phyloP scores from a whole-genome alignment of 192 early-diverging fungal genomes.

The Podila clonocystis region DNA sequence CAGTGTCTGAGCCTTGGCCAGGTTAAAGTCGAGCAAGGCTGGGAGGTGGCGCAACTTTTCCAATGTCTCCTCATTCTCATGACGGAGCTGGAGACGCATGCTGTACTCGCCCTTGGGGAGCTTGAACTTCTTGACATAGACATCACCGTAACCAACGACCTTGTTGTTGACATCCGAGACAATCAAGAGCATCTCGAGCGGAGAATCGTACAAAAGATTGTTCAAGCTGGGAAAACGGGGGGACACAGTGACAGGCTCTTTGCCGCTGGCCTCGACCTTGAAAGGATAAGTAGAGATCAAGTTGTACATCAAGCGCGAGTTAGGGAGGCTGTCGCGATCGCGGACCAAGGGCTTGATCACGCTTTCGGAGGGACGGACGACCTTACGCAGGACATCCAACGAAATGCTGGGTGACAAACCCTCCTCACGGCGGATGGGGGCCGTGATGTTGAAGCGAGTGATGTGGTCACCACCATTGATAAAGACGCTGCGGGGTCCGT shows the following conservation, averaged over 20 bases:
- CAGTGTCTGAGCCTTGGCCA: conserved; percentile 65
- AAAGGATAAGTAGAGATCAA: conserved; percentile 82
- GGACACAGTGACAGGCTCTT: conserved; percentile 61
- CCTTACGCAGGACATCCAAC: conserved; percentile 70
- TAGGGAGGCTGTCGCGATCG: conserved; percentile 82
- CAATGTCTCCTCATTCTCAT: conserved; percentile 72
- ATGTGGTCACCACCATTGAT: conserved; percentile 58
- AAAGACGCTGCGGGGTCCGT: conserved; percentile 51
- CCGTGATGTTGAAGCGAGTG: conserved; percentile 75
- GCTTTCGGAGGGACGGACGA: conserved; percentile 72
- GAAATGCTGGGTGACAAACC: conserved; percentile 62
- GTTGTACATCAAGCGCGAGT: conserved; percentile 72
- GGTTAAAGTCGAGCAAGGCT: conserved; percentile 70
- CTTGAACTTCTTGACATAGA: conserved; percentile 76
- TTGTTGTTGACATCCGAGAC: conserved; percentile 88
- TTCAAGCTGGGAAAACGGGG: conserved; percentile 69
- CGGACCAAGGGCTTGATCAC: conserved; percentile 68
- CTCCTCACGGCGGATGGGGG: conserved; percentile 80
- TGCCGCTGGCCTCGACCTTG: conserved; percentile 62
- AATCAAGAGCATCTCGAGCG: conserved; percentile 72
- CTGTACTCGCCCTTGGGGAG: conserved; percentile 88
- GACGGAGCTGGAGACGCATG: conserved; percentile 81
- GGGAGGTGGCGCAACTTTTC: conserved; percentile 76
- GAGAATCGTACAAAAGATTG: conserved; percentile 83
- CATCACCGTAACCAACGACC: conserved; percentile 72